Evolutionary conservation across 306 rosid species (phyloP), one percentile per base, ranked within the genome.

Genomic region (Ceratonia siliqua): DNA sequence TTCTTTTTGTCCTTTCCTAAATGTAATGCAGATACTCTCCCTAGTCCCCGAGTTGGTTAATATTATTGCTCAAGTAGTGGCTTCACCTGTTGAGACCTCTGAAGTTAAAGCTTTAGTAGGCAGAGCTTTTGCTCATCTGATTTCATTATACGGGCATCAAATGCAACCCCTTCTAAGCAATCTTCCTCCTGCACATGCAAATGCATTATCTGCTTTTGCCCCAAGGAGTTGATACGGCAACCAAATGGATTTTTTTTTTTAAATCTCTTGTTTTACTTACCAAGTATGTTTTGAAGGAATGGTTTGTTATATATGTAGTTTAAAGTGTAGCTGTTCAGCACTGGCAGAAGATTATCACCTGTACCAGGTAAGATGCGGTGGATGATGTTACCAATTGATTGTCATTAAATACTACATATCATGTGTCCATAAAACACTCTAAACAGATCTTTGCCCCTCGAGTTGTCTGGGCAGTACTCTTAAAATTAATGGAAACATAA

Each of bases 41-140:
- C 86, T 80, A 58, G 93, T 90, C 77, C 99, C 99, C 7, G 99
- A 92, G 56, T 74, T 95, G 89, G 97, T 95, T 33, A 95, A 90
- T 80, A 82, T 92, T 38, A 89, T 87, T 80, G 99, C 96, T 63
- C 96, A 95, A 89, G 98, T 92, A 52, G 98, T 87, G 68, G 88
- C 89, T 33, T 94, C 97, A 15, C 99, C 98, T 5, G 84, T 63
- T 27, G 99, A 92, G 87, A 87, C 97, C 5, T 45, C 96, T 22
- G 97, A 90, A 82, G 96, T 90, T 61, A 95, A 95, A 85, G 75
- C 87, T 83, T 84, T 84, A 64, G 86, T 90, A 27, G 99, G 98
- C 80, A 86, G 91, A 89, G 86, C 96, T 39, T 95, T 92, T 74
- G 78, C 90, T 68, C 98, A 95, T 84, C 87, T 95, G 83, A 54